Conservation (phyloP, 169 alveolate genomes). For the Plasmodium yoelii region DNA sequence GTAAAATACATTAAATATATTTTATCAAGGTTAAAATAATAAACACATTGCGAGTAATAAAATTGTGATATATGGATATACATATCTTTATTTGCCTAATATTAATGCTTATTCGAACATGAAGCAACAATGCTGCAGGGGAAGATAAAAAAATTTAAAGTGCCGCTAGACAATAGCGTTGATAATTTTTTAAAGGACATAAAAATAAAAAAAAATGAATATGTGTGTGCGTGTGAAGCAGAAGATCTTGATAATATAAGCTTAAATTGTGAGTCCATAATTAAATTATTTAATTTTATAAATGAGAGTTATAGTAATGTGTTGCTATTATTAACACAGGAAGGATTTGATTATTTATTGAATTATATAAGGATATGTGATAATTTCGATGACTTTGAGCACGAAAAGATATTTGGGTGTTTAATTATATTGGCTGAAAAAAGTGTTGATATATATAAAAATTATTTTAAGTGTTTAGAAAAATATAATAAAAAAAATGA, state of each 20-base stretch:
- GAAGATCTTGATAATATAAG: slow-evolving; percentile 55
- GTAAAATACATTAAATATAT: too few species aligned
- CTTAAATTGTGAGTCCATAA: slow-evolving; percentile 23
- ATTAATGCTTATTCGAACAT: too few species aligned
- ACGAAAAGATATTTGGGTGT: slow-evolving; percentile 69
- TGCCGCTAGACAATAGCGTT: slow-evolving; percentile 44
- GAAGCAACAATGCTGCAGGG: slow-evolving; percentile 57
- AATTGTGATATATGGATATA: too few species aligned
- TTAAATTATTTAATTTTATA: slow-evolving; percentile 39
- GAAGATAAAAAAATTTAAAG: slow-evolving; percentile 67
- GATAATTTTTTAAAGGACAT: slow-evolving; percentile 69
- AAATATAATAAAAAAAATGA: slow-evolving; percentile 37
- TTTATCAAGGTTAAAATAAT: too few species aligned
- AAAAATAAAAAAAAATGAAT: slow-evolving; percentile 55
- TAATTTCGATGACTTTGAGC: slow-evolving; percentile 34
- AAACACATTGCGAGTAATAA: too few species aligned
- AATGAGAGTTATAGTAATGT: slow-evolving; percentile 71
- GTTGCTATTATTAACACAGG: slow-evolving; percentile 55
- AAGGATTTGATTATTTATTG: slow-evolving; percentile 48
- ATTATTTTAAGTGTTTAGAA: slow-evolving; percentile 68
- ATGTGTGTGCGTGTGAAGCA: slow-evolving; percentile 49
- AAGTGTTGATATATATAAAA: slow-evolving; percentile 71
- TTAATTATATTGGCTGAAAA: slow-evolving; percentile 61
- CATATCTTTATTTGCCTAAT: too few species aligned
- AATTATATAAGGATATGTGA: slow-evolving; percentile 46